Evolutionary conservation across 768 basidiomycete species (phyloP).

Genomic region (Dioszegia aurantiaca): DNA sequence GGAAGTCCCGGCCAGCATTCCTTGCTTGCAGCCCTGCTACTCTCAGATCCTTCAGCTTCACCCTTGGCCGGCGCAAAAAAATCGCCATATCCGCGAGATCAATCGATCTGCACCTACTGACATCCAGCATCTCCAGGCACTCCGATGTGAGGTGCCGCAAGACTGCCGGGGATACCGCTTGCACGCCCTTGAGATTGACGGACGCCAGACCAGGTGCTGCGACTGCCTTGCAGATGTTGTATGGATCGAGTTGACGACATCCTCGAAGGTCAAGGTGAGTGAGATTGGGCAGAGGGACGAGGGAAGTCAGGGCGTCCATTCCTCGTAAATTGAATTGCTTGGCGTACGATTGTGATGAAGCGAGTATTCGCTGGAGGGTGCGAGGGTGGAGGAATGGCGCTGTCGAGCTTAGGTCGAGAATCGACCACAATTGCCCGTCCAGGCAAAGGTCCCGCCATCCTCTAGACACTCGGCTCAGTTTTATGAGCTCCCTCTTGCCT

Average conservation of each 20-base stretch:
- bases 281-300: constrained; percentile 58
- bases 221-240: constrained; percentile 68
- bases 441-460: constrained; percentile 37
- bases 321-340: constrained; percentile 25
- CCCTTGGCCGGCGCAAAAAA: constrained; percentile 37
- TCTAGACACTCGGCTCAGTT: constrained; percentile 36
- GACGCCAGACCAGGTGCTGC: constrained; percentile 62
- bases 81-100: constrained; percentile 53
- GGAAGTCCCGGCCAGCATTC: constrained; percentile 55
- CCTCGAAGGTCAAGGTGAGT: constrained; percentile 70
- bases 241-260: constrained; percentile 65
- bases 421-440: constrained; percentile 43
- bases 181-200: constrained; percentile 67
- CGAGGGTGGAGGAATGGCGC: constrained; percentile 21
- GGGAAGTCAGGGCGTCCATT: constrained; percentile 20
- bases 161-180: constrained; percentile 69
- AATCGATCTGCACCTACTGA: constrained; percentile 69
- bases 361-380: constrained; percentile 24
- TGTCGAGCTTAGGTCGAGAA: constrained; percentile 22
- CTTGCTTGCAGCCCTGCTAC: constrained; percentile 63
- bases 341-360: constrained; percentile 21
- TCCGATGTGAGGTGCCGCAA: constrained; percentile 68
- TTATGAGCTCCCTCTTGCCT: constrained; percentile 35
- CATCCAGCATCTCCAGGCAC: constrained; percentile 62
- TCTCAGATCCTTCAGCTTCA: constrained; percentile 62